Evolutionary conservation across 2,329 filamentous ascomycete species (phyloP).

Genomic region (Dactylellina drechsleri): DNA sequence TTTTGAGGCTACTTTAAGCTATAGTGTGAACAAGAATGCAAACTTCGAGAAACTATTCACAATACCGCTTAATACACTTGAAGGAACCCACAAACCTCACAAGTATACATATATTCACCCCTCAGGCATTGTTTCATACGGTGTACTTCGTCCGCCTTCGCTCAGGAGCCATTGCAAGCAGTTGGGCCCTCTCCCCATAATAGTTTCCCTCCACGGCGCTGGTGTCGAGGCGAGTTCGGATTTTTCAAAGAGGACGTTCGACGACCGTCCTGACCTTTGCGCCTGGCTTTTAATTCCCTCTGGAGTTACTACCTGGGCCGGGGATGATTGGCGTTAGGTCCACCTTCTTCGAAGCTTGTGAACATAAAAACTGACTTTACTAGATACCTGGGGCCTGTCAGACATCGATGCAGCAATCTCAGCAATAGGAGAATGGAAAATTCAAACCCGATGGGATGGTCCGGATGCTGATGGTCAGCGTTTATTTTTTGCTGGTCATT

Average conservation of each 20-base stretch:
- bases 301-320: constrained; percentile 68
- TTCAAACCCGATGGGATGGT: constrained; percentile 65
- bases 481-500: constrained; percentile 69
- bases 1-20: constrained; percentile 13
- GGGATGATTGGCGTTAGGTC: constrained; percentile 69
- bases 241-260: constrained; percentile 65
- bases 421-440: constrained; percentile 67
- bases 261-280: constrained; percentile 66
- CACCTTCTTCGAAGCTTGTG: not conserved
- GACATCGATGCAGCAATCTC: constrained; percentile 68
- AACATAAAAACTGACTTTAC: not conserved
- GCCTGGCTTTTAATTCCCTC: constrained; percentile 69
- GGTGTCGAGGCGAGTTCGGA: constrained; percentile 68
- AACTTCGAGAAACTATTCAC: constrained; percentile 2
- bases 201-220: constrained; percentile 69
- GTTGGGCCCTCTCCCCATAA: constrained; percentile 62
- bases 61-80: constrained; percentile 20
- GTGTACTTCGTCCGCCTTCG: constrained; percentile 68
- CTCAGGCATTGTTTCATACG: constrained; percentile 65
- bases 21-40: not conserved
- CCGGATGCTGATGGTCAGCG: constrained; percentile 63
- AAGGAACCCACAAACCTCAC: constrained; percentile 52
- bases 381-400: constrained; percentile 68
- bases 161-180: constrained; percentile 35
- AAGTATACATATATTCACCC: constrained; percentile 56